Conservation (phyloP, 108 stramenopile species). For the Fistulifera pelliculosa region DNA sequence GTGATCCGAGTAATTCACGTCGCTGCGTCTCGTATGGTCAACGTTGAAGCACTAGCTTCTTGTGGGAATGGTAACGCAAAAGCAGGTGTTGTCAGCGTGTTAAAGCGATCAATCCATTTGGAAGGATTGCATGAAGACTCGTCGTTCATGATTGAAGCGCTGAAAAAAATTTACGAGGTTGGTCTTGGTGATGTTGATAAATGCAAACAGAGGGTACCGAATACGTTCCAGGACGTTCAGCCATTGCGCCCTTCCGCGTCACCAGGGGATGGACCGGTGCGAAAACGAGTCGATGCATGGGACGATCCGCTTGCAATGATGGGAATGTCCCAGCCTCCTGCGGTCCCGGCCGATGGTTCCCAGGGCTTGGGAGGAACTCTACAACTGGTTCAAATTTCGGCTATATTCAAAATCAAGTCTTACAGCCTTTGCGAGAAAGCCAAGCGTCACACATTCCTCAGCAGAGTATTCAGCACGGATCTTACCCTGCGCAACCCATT, state of each 20-base stretch:
- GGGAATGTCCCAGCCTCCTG: neutral
- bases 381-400: neutral
- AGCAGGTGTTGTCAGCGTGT: conserved; percentile 35
- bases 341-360: neutral
- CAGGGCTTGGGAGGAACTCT: conserved; percentile 4
- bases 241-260: conserved; percentile 53
- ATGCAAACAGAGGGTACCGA: neutral
- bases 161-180: conserved; percentile 38
- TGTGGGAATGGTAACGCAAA: conserved; percentile 18
- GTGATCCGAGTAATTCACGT: conserved; percentile 52
- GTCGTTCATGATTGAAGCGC: conserved; percentile 53
- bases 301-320: conserved; percentile 41
- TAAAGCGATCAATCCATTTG: conserved; percentile 22
- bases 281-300: conserved; percentile 22
- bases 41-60: conserved; percentile 39
- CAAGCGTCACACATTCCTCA: too few species aligned
- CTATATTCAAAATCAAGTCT: neutral
- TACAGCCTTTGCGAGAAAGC: neutral
- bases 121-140: conserved; percentile 38
- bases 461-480: too few species aligned
- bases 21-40: conserved; percentile 28
- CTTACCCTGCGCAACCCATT: too few species aligned
- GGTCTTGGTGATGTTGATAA: conserved; percentile 50
- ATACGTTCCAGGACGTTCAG: neutral
- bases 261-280: conserved; percentile 40